Evolutionary conservation across 2,329 filamentous ascomycete species (phyloP).

Genomic region (Botryotinia globosa): DNA sequence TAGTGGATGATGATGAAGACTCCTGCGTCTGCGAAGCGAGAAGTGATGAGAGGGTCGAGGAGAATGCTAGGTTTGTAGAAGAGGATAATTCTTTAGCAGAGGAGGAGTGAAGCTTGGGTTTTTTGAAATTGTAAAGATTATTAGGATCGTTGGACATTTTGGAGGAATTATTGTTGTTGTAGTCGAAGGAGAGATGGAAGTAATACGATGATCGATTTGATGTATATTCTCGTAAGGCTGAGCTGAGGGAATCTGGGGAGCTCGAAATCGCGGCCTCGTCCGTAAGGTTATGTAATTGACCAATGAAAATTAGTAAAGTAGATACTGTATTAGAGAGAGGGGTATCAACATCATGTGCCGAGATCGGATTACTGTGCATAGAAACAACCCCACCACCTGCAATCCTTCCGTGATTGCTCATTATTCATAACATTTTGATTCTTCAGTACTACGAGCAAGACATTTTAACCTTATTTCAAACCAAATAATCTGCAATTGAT

Average conservation of each 20-base stretch:
- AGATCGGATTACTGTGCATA: constrained; percentile 18
- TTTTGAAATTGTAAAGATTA: constrained; percentile 73
- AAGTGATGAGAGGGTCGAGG: constrained; percentile 80
- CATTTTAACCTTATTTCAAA: neutral
- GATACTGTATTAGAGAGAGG: neutral
- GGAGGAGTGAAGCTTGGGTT: constrained; percentile 54
- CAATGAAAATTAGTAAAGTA: neutral
- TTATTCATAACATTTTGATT: neutral
- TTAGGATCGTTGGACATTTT: constrained; percentile 37
- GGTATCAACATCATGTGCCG: constrained; percentile 14
- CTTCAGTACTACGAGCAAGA: constrained; percentile 6
- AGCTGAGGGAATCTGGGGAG: neutral
- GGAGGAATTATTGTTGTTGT: neutral
- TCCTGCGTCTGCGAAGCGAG: constrained; percentile 55
- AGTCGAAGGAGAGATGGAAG: neutral
- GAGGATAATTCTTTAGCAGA: constrained; percentile 65
- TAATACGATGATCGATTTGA: neutral
- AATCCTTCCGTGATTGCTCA: neutral
- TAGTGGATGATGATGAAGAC: constrained; percentile 39
- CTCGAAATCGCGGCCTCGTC: neutral
- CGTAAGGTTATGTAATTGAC: neutral
- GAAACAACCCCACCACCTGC: constrained; percentile 18
- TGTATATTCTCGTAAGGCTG: constrained; percentile 5
- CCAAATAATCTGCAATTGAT: neutral
- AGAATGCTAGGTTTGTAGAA: constrained; percentile 75